Evolutionary conservation across 2,329 filamentous ascomycete genomes (phyloP), one percentile per base, ranked within the genome.

Genomic region (Cordyceps pruinosa): DNA sequence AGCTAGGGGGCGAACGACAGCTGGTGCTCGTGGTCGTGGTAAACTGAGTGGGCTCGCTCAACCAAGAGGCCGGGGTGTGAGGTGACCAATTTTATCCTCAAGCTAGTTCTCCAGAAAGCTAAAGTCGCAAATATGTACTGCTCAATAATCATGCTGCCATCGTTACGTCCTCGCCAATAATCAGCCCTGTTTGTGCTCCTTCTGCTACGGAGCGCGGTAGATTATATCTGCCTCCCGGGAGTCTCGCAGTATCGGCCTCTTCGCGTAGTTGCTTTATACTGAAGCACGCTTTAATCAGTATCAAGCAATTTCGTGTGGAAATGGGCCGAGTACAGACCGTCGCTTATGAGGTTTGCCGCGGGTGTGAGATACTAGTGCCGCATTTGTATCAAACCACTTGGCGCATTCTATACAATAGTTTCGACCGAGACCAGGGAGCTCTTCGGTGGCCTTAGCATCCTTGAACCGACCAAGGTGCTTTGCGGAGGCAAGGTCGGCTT

Each of bases 311-410:
- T 17, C 34, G 39, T n/a, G 2, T 15, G 17, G 30, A n/a, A 17
- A 21, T 19, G 41, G 19, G 19, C 21, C 15, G 45, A 41, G 25
- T 6, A 47, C 62, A 25, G 49, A 68, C 89, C 88, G 88, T 77
- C 91, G 84, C 82, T 92, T 97, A 75, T 99, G 94, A 62, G 89
- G 90, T 75, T 97, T 99, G 65, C 90, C 90, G 71, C 88, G 90
- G 58, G 79, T 79, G 73, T 99, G 94, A 28, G 83, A 79, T 35
- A 80, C 77, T 58, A 96, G 76, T 65, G 89, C 95, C 65, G 81
- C 72, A 63, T 94, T 88, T 50, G 85, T 88, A 71, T 97, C 93
- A 71, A 95, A 97, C 87, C 90, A 97, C 76, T 96, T 97, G 61
- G 94, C 88, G 72, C 94, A 99, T 73, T 96, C 89, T 17, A 88